Evolutionary conservation across 148 eudicot genomes (phyloP), one percentile per base, ranked within the genome.

Genomic region (Chenopodium quinoa): DNA sequence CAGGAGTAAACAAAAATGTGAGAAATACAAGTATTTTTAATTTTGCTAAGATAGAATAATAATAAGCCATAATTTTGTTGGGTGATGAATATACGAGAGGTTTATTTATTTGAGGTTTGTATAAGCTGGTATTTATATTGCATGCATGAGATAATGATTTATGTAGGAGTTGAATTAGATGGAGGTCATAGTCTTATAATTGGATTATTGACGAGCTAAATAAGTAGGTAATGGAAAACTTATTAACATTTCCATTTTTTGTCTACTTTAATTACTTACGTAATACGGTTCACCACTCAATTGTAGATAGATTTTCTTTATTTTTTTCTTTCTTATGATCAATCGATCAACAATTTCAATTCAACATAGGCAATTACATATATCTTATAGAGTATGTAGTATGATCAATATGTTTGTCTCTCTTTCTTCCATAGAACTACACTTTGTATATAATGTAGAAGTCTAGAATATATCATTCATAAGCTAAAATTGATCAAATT

Each of bases 41-140:
- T 27, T 27, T 2, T 19, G 14, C 37, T 25, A 29, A 20, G 23
- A 75, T n/a, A 14, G 64, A 1, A 19, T 52, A 44, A 80, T 34
- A 78, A 80, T 34, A 78, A 81, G 50, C 74, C 65, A 80, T 77
- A 32, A 0, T 0, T 54, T 58, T 23, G 29, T 29, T 20, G 27
- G 16, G 27, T 23, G 22, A 23, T 47, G 7, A 3, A 31, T 78
- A 2, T 50, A 16, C n/a, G 32, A 20, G 73, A 7, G 73, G 73
- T 78, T 78, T 78, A 66, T 19, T 47, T 29, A 14, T 62, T 62
- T 62, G 66, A 62, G 66, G 25, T 62, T 56, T 56, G 60, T 16
- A 10, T 54, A 3, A 56, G 62, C 4, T 56, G 62, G 6, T 56
- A 56, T 56, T 14, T 4, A 56, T 52, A 54, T 80, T 60, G 77